phyloP scores from a whole-genome alignment of 1,284 basidiomycete species.

The Ganoderma sinense region DNA sequence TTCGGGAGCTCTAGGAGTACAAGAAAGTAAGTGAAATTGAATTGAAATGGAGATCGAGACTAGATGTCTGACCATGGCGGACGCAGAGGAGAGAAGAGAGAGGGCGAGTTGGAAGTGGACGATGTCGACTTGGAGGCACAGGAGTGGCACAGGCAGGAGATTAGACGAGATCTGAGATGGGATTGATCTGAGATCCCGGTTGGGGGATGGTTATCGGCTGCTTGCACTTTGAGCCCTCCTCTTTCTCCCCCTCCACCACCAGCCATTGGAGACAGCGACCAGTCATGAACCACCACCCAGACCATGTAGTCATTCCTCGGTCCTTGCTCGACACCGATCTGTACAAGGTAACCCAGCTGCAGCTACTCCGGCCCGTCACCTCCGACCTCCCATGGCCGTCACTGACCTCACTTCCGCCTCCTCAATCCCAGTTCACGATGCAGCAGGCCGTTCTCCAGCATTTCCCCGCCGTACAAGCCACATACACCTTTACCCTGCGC shows the following conservation, averaged over 20 bases:
- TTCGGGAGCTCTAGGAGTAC: slow-evolving; percentile 68
- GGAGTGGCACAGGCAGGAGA: not conserved
- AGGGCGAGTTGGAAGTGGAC: not conserved
- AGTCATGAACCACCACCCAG: not conserved
- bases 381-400: not conserved
- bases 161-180: slow-evolving; percentile 17
- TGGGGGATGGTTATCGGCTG: slow-evolving; percentile 16
- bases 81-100: not conserved
- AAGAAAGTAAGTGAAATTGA: not conserved
- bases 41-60: too few species aligned
- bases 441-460: slow-evolving; percentile 91
- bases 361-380: not conserved
- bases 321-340: slow-evolving; percentile 95
- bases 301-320: slow-evolving; percentile 42
- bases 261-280: not conserved
- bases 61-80: slow-evolving; percentile 23
- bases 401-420: not conserved
- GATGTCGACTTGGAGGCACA: not conserved
- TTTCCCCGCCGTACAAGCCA: slow-evolving; percentile 75
- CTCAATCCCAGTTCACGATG: slow-evolving; percentile 81
- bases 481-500: slow-evolving; percentile 91
- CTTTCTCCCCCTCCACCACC: not conserved
- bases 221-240: not conserved
- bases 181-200: not conserved
- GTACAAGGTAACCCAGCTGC: slow-evolving; percentile 76